Evolutionary conservation across 2,329 filamentous ascomycete genomes (phyloP), one percentile per base, ranked within the genome.

Genomic region (Diaporthe ampelina): DNA sequence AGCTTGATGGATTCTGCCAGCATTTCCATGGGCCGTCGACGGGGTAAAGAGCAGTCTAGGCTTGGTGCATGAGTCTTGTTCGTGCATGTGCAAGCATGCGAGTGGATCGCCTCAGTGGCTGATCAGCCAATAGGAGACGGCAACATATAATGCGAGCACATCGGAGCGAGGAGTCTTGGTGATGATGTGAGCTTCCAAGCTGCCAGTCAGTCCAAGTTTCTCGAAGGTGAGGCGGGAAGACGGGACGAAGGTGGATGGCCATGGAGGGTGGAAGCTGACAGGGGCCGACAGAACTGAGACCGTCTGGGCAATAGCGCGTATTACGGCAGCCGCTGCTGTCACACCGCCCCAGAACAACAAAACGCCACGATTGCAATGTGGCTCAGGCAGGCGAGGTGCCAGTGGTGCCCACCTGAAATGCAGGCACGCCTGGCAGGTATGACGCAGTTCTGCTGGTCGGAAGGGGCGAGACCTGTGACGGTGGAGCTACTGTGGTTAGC

Each of bases 281-380:
- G 43, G 54, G 1, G 32, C 32, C 15, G 24, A 45, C 24, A 37
- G 6, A 10, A 32, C 9, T 7, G n/a, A 43, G 48, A 21, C 15
- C 17, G 19, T 19, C 43, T 40, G n/a, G 37, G 19, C 11, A 13
- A 15, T 17, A 4, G 40, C 35, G 37, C 26, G 10, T 40, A 15
- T 24, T 45, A 61, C 58, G 19, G 45, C 40, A 26, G 37, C 45
- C 40, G 29, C 8, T 29, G 21, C 57, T 7, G 58, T 54, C 43
- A 72, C 70, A 72, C 70, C 70, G 70, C 70, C 58, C 45, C 48
- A 61, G 5, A 35, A 45, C 57, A 57, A 32, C 69, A 72, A 32
- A 32, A 58, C 21, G 48, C 48, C 48, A 26, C 48, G 59, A 61
- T 43, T 56, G 45, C 24, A 54, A 9, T 68, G 63, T 68, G 63